Base-by-base conservation (phyloP, 106 monocot species). In the Dactylorhiza incarnata region DNA sequence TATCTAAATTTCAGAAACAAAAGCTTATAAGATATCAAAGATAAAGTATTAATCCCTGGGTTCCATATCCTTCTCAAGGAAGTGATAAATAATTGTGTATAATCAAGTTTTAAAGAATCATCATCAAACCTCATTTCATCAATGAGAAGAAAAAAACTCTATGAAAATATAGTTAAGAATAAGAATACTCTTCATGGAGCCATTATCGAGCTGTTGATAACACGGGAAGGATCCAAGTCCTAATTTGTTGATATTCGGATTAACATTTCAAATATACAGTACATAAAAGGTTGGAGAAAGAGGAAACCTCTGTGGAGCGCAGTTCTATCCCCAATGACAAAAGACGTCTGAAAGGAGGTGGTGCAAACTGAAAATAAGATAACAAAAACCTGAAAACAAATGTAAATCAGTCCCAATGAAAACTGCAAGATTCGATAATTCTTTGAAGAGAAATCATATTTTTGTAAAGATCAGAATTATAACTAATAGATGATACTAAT, bases 291-390 rank as follows among this genome's bases (percentile, higher is more conserved):
- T 61, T 73, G 59, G 37, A 50, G 29, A 48, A 68, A 61, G 22
- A 79, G 6, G 74, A n/a, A 70, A 95, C 95, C 92, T 29, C 78
- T 26, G 48, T 73, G 24, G 71, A 68, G 25, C 72, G 77, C 46
- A 71, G 66, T 54, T 73, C 44, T 56, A 78, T 50, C 17, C 9
- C 74, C 23, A 48, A 22, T 75, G 16, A 77, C 9, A 55, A 53
- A 71, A 93, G 75, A n/a, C 93, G 86, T 73, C 66, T 47, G 55
- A 94, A 97, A 76, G 96, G 96, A 79, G 93, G 82, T 20, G 87
- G 87, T 76, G 91, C 73, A 78, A 82, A 90, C 48, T 71, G 82
- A 68, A 92, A 92, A 81, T 92, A 95, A 81, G 49, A 80, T 75
- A 90, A 61, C 9, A 90, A 25, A 79, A 74, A 76, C 68, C 95